These are phyloP conservation scores for Pyrenophora tritici-repentis DNA, from an alignment of 2,329 filamentous ascomycete genomes.

Conservation along the genomic window DNA sequence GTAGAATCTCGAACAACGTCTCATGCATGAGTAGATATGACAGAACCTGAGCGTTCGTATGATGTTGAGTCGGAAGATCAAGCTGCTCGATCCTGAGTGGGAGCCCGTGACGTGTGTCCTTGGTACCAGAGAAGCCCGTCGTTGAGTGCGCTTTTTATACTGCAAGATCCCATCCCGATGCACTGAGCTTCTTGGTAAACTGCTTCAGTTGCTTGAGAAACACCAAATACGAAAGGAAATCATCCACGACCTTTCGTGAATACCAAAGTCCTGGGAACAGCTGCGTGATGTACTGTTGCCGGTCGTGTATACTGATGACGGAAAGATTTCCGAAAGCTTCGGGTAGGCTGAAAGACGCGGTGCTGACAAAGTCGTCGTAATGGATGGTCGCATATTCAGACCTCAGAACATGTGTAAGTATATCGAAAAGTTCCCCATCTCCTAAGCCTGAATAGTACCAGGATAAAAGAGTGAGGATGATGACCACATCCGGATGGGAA, in stretches of 20 bases:
- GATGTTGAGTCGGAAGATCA: constrained; percentile 59
- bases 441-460: too few relatives aligned
- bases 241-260: constrained; percentile 64
- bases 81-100: constrained; percentile 62
- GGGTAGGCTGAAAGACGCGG: constrained; percentile 30
- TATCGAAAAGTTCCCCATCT: too few relatives aligned
- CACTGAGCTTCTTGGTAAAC: constrained; percentile 66
- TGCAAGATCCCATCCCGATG: constrained; percentile 71
- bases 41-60: constrained; percentile 72
- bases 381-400: constrained; percentile 37
- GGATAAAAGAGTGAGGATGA: too few relatives aligned
- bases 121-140: constrained; percentile 73
- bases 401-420: too few relatives aligned
- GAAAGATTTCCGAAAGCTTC: constrained; percentile 47
- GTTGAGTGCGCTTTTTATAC: constrained; percentile 54
- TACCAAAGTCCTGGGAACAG: constrained; percentile 61
- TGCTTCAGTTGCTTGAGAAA: constrained; percentile 67
- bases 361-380: constrained; percentile 57
- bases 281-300: constrained; percentile 50
- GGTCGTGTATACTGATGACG: constrained; percentile 54
- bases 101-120: constrained; percentile 64
- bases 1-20: constrained; percentile 38
- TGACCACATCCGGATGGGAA: too few relatives aligned
- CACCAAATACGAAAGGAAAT: constrained; percentile 62
- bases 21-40: constrained; percentile 59